Percentiles rank a stretch among this genome's conserved stretches.
These are phyloP conservation scores for Fusarium cyanostomum DNA, from an alignment of 2,329 filamentous ascomycete genomes.

Conservation along the genomic window DNA sequence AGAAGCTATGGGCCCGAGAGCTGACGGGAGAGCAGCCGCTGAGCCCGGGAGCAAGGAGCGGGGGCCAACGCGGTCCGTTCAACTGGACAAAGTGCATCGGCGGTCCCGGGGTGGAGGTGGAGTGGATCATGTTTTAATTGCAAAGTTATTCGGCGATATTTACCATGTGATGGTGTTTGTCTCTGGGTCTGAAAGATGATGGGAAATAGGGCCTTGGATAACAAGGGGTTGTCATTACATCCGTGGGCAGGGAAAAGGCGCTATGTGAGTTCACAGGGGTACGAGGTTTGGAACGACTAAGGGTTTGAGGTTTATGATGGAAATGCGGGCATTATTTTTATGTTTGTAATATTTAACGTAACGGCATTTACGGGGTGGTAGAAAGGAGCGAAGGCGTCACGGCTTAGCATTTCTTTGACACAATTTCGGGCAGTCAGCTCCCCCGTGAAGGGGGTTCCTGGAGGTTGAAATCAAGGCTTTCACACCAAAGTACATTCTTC, in stretches of 20 bases:
- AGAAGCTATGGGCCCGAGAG: constrained; percentile 80
- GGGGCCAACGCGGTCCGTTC: constrained; percentile 60
- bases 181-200: constrained; percentile 17
- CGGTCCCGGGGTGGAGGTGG: constrained; percentile 65
- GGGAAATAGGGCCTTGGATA: constrained; percentile 19
- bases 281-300: constrained; percentile 9
- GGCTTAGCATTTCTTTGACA: constrained; percentile 21
- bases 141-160: constrained; percentile 21
- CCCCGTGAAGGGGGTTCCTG: constrained; percentile 2
- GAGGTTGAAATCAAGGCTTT: constrained; percentile 4
- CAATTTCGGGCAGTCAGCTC: constrained; percentile 3
- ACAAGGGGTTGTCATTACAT: constrained; percentile 24
- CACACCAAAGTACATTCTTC: not conserved
- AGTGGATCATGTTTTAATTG: constrained; percentile 72
- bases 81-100: constrained; percentile 68
- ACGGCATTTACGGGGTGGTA: constrained; percentile 29
- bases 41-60: constrained; percentile 46
- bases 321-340: constrained; percentile 19
- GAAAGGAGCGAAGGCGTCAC: constrained; percentile 28
- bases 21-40: constrained; percentile 51
- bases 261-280: not conserved
- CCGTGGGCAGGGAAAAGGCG: constrained; percentile 14
- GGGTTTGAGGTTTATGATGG: constrained; percentile 17
- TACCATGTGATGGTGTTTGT: constrained; percentile 29
- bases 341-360: constrained; percentile 31